Percentiles rank a stretch among this genome's conserved stretches.
phyloP scores from a whole-genome alignment of 2,329 filamentous ascomycete genomes.

The Didymella pomorum region DNA sequence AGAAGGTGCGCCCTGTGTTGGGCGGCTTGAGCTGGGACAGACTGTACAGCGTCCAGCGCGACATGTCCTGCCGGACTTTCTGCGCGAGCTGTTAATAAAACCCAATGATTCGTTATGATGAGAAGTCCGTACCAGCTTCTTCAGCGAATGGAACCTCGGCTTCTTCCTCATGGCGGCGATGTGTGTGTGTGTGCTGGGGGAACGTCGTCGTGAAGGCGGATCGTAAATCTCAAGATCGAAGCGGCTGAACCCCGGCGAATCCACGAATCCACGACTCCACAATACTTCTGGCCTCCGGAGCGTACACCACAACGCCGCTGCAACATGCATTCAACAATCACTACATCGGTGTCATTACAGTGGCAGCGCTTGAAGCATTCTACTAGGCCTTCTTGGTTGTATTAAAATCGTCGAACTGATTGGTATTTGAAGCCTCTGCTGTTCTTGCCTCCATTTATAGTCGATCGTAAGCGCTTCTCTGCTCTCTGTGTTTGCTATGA shows the following conservation, averaged over 20 bases:
- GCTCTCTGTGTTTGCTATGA: too few relatives aligned
- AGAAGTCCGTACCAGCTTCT: slow-evolving; percentile 62
- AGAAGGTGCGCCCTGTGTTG: slow-evolving; percentile 70
- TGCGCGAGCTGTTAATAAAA: slow-evolving; percentile 50
- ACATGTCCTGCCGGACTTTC: slow-evolving; percentile 97
- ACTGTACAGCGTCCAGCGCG: slow-evolving; percentile 97
- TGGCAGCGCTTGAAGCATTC: too few relatives aligned
- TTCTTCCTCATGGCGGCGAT: slow-evolving; percentile 55
- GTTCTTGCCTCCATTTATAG: too few relatives aligned
- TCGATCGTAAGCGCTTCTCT: too few relatives aligned
- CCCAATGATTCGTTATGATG: background rate
- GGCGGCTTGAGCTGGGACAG: slow-evolving; percentile 65
- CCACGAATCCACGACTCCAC: background rate
- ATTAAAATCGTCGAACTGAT: too few relatives aligned
- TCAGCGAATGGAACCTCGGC: slow-evolving; percentile 70
- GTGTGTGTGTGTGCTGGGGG: slow-evolving; percentile 6
- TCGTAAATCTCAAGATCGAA: background rate
- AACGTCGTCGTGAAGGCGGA: slow-evolving; percentile 1
- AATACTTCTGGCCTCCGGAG: background rate
- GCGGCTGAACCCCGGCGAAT: background rate
- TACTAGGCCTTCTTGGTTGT: too few relatives aligned
- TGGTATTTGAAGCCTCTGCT: too few relatives aligned
- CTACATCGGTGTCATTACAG: too few relatives aligned
- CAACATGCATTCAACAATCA: too few relatives aligned
- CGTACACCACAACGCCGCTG: too few relatives aligned